Evolutionary conservation across 2,329 filamentous ascomycete genomes (phyloP).

Genomic region (Dactylellina leptospora): DNA sequence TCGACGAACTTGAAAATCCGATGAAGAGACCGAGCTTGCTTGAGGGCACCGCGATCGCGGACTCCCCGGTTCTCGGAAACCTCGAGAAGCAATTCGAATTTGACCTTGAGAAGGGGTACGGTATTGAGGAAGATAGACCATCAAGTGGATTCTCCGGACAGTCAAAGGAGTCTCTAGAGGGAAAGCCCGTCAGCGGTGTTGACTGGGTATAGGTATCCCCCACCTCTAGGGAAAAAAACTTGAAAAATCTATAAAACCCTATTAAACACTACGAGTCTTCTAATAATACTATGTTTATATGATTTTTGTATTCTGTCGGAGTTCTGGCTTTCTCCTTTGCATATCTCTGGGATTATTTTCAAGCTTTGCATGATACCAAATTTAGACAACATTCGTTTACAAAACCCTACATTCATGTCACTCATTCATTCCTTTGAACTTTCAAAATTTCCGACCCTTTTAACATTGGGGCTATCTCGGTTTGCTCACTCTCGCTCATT

Average conservation of each 20-base stretch:
- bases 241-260: background rate
- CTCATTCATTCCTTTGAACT: conserved; percentile 23
- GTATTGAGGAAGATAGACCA: conserved; percentile 22
- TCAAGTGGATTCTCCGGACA: conserved; percentile 27
- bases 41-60: background rate
- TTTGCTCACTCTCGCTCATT: background rate
- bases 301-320: conserved; percentile 11
- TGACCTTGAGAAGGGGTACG: conserved; percentile 16
- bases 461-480: background rate
- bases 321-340: conserved; percentile 25
- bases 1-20: conserved; percentile 31
- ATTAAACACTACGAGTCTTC: background rate
- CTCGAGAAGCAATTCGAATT: conserved; percentile 21
- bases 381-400: conserved; percentile 2
- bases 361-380: conserved; percentile 32
- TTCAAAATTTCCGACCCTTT: conserved; percentile 3
- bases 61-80: background rate
- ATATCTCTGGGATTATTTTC: background rate
- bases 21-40: conserved; percentile 9
- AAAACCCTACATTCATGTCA: conserved; percentile 12
- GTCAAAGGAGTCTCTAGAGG: conserved; percentile 20
- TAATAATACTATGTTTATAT: conserved; percentile 1
- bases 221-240: background rate
- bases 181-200: conserved; percentile 27
- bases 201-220: conserved; percentile 32